Evolutionary conservation across 2,329 filamentous ascomycete genomes (phyloP), one percentile per base, ranked within the genome.

Genomic region (Aureobasidium melanogenum): DNA sequence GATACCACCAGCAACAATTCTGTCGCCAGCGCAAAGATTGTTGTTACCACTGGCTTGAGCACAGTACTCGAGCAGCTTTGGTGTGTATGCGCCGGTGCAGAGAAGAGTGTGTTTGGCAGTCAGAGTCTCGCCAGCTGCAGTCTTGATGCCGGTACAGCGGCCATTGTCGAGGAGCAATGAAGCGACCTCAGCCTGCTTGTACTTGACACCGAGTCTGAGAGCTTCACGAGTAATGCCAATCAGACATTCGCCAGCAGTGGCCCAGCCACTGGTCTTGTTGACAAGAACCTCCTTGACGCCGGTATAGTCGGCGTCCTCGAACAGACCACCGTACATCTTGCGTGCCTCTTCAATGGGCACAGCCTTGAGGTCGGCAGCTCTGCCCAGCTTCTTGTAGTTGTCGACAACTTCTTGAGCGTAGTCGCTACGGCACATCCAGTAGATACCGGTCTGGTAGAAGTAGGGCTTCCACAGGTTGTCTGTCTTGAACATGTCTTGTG

Each of bases 251-350:
- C 81, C 82, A 1, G 85, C 84, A n/a, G 82, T 82, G 7, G 79
- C 84, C 82, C 83, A 87, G 0, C 84, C 84, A 69, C 82, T 83
- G 34, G 77, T 80, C 63, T 77, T 80, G 74, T 87, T 87, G 47
- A 86, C 72, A 15, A 85, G 74, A 2, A 86, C 82, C 65, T 84
- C 80, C 65, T 80, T 83, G 48, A 81, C 83, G 1, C 77, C 82
- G 0, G 74, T 75, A 66, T 85, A 87, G 61, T 86, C 82, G 1
- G 84, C 83, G 46, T 84, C 78, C 10, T 80, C 76, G 62, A 87
- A 86, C 1, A 87, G 68, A 0, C 84, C 84, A 2, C 76, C 79
- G 63, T 84, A 85, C 60, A 84, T 65, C 66, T 74, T 73, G 48
- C 80, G 78, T 39, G 82, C 81, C 63, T 85, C 80, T 60, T 79